Percentiles rank a stretch among this genome's conserved stretches.
Evolutionary conservation across 352 stramenopile genomes (phyloP).

Genomic region (Pythium coloratum): DNA sequence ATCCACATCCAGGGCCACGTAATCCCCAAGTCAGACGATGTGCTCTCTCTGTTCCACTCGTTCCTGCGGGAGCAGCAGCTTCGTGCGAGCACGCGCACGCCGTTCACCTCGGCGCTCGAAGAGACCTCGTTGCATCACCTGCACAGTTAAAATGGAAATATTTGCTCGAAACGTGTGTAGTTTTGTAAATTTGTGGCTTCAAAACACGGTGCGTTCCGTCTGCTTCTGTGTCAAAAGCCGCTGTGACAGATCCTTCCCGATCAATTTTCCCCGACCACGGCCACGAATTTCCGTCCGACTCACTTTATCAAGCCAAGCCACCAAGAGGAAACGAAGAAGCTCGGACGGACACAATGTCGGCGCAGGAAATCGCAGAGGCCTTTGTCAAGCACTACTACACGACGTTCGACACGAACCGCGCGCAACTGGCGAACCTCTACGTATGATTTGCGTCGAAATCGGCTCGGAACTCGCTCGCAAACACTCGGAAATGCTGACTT

Average conservation of each 20-base stretch:
- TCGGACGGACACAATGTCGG: slow-evolving; percentile 57
- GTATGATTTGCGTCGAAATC: slow-evolving; percentile 38
- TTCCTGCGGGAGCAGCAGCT: slow-evolving; percentile 44
- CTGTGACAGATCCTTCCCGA: neutral
- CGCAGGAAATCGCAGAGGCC: slow-evolving; percentile 79
- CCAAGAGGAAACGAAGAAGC: slow-evolving; percentile 4
- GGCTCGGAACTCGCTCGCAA: neutral
- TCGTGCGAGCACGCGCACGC: slow-evolving; percentile 16
- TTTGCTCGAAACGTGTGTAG: too few relatives aligned
- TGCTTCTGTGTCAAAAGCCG: neutral
- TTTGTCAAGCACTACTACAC: slow-evolving; percentile 90
- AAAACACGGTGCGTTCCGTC: neutral
- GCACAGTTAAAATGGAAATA: slow-evolving; percentile 1
- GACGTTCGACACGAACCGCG: slow-evolving; percentile 83
- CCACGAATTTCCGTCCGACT: slow-evolving; percentile 5
- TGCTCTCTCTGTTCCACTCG: slow-evolving; percentile 48
- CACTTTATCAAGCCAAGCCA: neutral
- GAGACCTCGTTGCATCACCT: slow-evolving; percentile 13
- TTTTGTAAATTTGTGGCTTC: neutral
- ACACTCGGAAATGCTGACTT: neutral
- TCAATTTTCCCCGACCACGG: slow-evolving; percentile 7
- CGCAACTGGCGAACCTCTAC: slow-evolving; percentile 73
- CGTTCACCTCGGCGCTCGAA: slow-evolving; percentile 17
- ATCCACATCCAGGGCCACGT: slow-evolving; percentile 79
- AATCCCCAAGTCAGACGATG: slow-evolving; percentile 69